Evolutionary conservation across 2,329 filamentous ascomycete species (phyloP).

Genomic region (Nothophoma quercina): DNA sequence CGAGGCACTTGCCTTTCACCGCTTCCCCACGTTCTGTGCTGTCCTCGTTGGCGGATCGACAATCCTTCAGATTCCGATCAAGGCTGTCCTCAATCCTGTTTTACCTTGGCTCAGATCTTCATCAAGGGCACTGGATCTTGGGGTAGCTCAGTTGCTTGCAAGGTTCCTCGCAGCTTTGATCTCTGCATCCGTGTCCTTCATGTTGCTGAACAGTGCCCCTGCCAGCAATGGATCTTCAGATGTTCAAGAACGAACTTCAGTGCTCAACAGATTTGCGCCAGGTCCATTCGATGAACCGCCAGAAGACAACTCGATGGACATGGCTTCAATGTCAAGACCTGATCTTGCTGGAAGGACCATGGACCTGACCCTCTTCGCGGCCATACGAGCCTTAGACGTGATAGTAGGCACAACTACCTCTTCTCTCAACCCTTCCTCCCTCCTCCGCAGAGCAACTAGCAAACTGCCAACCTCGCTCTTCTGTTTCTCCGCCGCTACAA

Average conservation of each 20-base stretch:
- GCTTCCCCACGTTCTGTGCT: constrained; percentile 63
- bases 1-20: constrained; percentile 53
- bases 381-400: constrained; percentile 75
- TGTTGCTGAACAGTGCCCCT: constrained; percentile 55
- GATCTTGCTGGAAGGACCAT: constrained; percentile 74
- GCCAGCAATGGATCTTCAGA: constrained; percentile 7
- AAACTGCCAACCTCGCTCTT: constrained; percentile 75
- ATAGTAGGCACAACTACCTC: constrained; percentile 52
- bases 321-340: constrained; percentile 19
- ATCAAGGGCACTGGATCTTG: constrained; percentile 6
- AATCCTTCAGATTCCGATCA: constrained; percentile 50
- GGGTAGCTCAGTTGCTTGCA: constrained; percentile 17
- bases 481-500: constrained; percentile 72
- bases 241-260: background rate
- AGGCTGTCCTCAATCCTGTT: constrained; percentile 14
- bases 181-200: constrained; percentile 60
- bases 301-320: constrained; percentile 21
- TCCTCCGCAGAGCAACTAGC: constrained; percentile 33
- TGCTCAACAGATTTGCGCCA: constrained; percentile 21
- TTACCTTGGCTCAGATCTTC: constrained; percentile 21
- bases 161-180: constrained; percentile 56
- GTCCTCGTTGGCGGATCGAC: constrained; percentile 61
- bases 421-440: constrained; percentile 1
- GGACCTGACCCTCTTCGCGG: constrained; percentile 81
- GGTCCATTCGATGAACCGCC: constrained; percentile 39